Evolutionary conservation across 2,329 filamentous ascomycete species (phyloP).

Genomic region (Lachnellula arida): DNA sequence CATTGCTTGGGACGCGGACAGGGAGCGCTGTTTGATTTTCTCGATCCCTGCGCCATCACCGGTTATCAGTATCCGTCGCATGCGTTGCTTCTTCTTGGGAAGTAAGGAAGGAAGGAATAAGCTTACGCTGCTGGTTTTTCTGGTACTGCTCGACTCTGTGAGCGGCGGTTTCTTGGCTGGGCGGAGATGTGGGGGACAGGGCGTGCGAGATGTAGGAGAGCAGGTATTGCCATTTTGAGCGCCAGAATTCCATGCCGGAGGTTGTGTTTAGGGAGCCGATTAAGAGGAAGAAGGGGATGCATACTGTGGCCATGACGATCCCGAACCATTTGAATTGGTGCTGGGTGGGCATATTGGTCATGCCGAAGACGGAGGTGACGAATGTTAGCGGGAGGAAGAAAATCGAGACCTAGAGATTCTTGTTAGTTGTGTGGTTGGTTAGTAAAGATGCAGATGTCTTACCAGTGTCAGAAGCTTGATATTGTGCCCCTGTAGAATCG

Average conservation of each 20-base stretch:
- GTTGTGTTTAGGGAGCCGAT: conserved; percentile 42
- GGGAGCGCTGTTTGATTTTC: not conserved
- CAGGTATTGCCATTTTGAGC: conserved; percentile 17
- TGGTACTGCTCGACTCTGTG: not conserved
- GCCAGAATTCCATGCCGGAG: conserved; percentile 27
- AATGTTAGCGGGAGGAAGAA: conserved; percentile 59
- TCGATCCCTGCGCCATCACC: not conserved
- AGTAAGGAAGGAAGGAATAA: too few species aligned
- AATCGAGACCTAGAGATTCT: conserved; percentile 33
- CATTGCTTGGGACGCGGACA: not conserved
- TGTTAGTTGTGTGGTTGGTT: not conserved
- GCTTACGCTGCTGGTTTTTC: not conserved
- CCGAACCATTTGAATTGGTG: conserved; percentile 43
- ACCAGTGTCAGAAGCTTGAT: conserved; percentile 57
- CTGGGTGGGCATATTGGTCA: conserved; percentile 42
- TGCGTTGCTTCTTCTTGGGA: not conserved
- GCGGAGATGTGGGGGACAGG: not conserved
- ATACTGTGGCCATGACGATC: conserved; percentile 34
- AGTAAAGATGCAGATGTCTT: conserved; percentile 28
- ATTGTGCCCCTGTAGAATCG: conserved; percentile 55
- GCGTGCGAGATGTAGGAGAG: conserved; percentile 5
- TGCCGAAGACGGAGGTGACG: conserved; percentile 55
- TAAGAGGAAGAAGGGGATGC: conserved; percentile 46
- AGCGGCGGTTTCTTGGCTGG: too few species aligned
- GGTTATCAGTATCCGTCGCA: not conserved